Base-by-base conservation (phyloP, 2,329 filamentous ascomycete genomes). In the Fusarium drepaniforme region DNA sequence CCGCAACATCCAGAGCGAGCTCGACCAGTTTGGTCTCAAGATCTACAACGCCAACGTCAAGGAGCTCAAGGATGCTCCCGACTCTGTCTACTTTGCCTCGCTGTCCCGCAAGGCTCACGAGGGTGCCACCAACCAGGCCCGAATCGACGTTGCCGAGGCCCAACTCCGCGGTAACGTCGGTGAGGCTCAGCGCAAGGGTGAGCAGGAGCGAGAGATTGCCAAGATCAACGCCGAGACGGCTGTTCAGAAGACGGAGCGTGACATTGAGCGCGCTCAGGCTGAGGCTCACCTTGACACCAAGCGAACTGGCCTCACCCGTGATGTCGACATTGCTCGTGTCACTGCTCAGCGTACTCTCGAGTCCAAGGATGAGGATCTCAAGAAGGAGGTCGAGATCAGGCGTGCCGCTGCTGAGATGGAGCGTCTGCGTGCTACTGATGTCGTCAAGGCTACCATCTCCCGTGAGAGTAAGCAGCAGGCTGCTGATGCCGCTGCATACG, bases 191-290 rank as follows among this genome's bases (percentile, higher is more conserved):
- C 93, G 94, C 79, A 90, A 92, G 79, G 94, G 94, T 74, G 89
- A 94, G 78, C 93, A 95, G 73, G 95, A 97, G 81, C 93, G 95
- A 65, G 93, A 96, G 80, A 93, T 97, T 49, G 94, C 94, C 77
- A 96, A 95, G 86, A 97, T 97, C 84, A 91, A 96, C 82, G 94
- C 94, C 75, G 92, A 94, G 77, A 97, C 94, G 1, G 94, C 94
- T 2, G 93, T 97, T 2, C 89, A 94, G 71, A 95, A 96, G 85
- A 97, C 94, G 0, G 92, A 96, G 81, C 92, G 94, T 60, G 95
- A 96, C 80, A 92, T 93, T 56, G 94, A 97, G 84, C 94, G 94
- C 72, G 93, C 94, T 3, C 84, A 89, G 57, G 95, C 95, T 51
- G 94, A 97, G 80, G 93, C 94, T 13, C 91, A 91, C 65, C 89